Evolutionary conservation across 805 yeast species (phyloP).

Genomic region (Saccharomyces kudriavzevii): DNA sequence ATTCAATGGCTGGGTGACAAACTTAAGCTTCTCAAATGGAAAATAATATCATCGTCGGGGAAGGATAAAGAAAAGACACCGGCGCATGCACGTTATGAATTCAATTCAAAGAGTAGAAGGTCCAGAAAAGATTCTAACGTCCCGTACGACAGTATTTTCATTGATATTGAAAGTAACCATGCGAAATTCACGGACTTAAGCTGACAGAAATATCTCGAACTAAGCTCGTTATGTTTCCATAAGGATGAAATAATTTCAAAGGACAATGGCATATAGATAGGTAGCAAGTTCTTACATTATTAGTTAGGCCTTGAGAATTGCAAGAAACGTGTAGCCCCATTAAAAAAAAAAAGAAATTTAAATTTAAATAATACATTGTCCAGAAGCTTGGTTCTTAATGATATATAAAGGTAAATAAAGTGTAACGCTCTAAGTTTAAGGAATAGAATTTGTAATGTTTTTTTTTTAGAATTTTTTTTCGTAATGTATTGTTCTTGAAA

Average conservation of each 20-base stretch:
- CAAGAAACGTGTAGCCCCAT: not conserved
- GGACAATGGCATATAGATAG: not conserved
- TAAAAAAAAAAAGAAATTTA: not conserved
- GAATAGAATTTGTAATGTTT: not conserved
- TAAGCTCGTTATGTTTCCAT: not conserved
- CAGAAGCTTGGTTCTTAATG: not conserved
- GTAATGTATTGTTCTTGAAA: not conserved
- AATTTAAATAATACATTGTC: not conserved
- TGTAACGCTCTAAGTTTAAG: not conserved
- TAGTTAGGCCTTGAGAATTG: not conserved
- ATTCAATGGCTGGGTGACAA: not conserved
- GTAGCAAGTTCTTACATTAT: not conserved
- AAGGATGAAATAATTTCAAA: not conserved
- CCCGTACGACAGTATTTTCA: slow-evolving; percentile 14
- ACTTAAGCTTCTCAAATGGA: not conserved
- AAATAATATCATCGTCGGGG: not conserved
- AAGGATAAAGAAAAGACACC: not conserved
- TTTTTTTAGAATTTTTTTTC: not conserved
- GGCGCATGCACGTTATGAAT: not conserved
- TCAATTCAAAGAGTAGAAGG: slow-evolving; percentile 6
- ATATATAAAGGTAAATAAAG: not conserved
- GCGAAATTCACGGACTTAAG: slow-evolving; percentile 15
- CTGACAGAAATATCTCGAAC: not conserved
- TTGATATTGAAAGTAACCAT: slow-evolving; percentile 20
- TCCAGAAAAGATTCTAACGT: slow-evolving; percentile 26